Conservation (phyloP, 257 asterid genomes). For the Ballota nigra region DNA sequence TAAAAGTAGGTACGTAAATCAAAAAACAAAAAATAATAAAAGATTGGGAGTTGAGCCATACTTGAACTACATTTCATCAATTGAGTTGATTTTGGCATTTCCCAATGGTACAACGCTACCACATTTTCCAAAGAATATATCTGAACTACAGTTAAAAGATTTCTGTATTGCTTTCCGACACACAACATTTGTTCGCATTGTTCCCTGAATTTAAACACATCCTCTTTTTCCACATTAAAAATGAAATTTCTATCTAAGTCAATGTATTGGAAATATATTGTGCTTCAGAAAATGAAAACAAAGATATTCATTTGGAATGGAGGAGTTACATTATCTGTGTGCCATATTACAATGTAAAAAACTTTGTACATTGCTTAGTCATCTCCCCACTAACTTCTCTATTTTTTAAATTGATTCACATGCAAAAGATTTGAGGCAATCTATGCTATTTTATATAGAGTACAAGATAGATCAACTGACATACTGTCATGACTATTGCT, state of each 20-base stretch:
- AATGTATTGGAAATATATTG: not conserved
- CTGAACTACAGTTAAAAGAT: not conserved
- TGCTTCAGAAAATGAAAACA: not conserved
- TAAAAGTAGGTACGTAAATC: not conserved
- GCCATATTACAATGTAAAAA: not conserved
- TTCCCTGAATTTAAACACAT: not conserved
- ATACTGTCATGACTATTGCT: conserved; percentile 6
- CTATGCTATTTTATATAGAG: not conserved
- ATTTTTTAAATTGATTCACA: not conserved
- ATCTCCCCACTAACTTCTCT: not conserved
- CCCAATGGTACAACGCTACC: not conserved
- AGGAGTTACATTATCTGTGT: not conserved
- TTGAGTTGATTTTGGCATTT: not conserved
- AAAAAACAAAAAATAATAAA: too few relatives aligned
- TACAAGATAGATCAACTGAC: conserved; percentile 7
- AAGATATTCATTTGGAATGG: not conserved
- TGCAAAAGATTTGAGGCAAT: not conserved
- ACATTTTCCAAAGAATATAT: not conserved
- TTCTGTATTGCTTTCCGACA: not conserved
- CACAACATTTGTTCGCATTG: conserved; percentile 2
- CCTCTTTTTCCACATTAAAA: not conserved
- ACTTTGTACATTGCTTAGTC: not conserved
- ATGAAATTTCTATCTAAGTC: not conserved
- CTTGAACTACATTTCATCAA: conserved; percentile 3
- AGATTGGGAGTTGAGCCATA: not conserved